Evolutionary conservation across 176 grass and related monocot genomes (phyloP).

Genomic region (Triticum urartu): DNA sequence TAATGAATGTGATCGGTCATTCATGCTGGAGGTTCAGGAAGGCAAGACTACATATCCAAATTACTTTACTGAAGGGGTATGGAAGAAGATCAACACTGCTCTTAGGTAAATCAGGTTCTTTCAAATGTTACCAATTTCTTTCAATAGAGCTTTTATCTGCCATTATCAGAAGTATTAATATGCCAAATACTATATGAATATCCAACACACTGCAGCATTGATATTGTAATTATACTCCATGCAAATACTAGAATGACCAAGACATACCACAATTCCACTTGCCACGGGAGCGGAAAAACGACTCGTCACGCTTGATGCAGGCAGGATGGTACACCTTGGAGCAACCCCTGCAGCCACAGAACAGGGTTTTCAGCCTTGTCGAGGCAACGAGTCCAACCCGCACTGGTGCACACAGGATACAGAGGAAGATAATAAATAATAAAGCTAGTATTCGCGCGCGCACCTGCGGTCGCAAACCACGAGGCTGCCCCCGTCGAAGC

Average conservation of each 20-base stretch:
- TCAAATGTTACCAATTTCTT: conserved; percentile 4
- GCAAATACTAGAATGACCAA: neutral
- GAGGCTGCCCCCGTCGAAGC: conserved; percentile 92
- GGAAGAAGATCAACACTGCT: neutral
- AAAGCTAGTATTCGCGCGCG: neutral
- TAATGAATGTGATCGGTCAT: neutral
- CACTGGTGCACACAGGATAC: neutral
- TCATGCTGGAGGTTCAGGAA: neutral
- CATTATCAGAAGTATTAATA: neutral
- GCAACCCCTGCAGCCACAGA: conserved; percentile 62
- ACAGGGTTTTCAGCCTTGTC: conserved; percentile 1
- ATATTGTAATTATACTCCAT: neutral
- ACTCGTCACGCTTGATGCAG: conserved; percentile 84
- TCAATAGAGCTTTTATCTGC: neutral
- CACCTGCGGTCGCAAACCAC: conserved; percentile 93
- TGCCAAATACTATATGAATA: neutral
- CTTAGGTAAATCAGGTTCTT: neutral
- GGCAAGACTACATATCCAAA: neutral
- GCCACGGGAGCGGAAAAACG: conserved; percentile 69
- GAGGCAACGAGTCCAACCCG: neutral
- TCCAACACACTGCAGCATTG: conserved; percentile 12
- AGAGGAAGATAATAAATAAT: neutral
- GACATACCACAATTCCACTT: conserved; percentile 90
- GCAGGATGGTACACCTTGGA: conserved; percentile 92
- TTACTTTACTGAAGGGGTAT: neutral